Evolutionary conservation across 2,329 filamentous ascomycete genomes (phyloP).

Genomic region (Trichoderma lentiforme): DNA sequence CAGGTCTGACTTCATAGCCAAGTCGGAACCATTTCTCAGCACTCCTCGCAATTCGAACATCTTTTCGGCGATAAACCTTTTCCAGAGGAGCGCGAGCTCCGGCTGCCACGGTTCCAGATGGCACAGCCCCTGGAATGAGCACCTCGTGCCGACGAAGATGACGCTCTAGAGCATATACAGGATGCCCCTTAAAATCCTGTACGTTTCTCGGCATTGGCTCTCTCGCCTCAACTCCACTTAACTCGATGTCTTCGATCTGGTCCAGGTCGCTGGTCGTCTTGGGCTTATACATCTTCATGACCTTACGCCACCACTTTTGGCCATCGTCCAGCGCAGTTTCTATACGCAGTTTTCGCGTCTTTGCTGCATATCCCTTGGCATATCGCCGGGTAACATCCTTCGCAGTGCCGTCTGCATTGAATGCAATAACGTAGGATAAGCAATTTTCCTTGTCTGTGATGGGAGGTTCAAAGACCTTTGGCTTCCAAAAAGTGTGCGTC

Average conservation of each 20-base stretch:
- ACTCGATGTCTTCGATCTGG: slow-evolving; percentile 76
- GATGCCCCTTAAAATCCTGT: slow-evolving; percentile 83
- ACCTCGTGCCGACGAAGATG: slow-evolving; percentile 84
- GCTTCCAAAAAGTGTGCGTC: slow-evolving; percentile 71
- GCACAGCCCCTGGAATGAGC: slow-evolving; percentile 64
- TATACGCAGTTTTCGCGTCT: slow-evolving; percentile 78
- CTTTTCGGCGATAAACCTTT: slow-evolving; percentile 74
- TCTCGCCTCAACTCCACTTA: slow-evolving; percentile 65
- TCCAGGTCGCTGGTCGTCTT: slow-evolving; percentile 60
- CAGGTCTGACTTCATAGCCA: slow-evolving; percentile 72
- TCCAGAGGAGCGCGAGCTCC: slow-evolving; percentile 64
- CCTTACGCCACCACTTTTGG: slow-evolving; percentile 52
- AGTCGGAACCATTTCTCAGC: slow-evolving; percentile 88
- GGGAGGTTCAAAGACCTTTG: slow-evolving; percentile 77
- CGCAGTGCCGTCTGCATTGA: slow-evolving; percentile 73
- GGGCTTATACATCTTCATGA: slow-evolving; percentile 47
- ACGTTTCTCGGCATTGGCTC: slow-evolving; percentile 87
- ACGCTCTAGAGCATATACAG: slow-evolving; percentile 76
- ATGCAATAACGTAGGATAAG: slow-evolving; percentile 80
- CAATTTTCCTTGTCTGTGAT: slow-evolving; percentile 71
- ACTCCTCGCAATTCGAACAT: slow-evolving; percentile 75
- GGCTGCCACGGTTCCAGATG: slow-evolving; percentile 73
- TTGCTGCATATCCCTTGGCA: slow-evolving; percentile 82
- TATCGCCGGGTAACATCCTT: slow-evolving; percentile 88
- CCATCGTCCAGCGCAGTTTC: slow-evolving; percentile 55